Evolutionary conservation across 179 eudicot genomes (phyloP).

Genomic region (Drosera spatulata): DNA sequence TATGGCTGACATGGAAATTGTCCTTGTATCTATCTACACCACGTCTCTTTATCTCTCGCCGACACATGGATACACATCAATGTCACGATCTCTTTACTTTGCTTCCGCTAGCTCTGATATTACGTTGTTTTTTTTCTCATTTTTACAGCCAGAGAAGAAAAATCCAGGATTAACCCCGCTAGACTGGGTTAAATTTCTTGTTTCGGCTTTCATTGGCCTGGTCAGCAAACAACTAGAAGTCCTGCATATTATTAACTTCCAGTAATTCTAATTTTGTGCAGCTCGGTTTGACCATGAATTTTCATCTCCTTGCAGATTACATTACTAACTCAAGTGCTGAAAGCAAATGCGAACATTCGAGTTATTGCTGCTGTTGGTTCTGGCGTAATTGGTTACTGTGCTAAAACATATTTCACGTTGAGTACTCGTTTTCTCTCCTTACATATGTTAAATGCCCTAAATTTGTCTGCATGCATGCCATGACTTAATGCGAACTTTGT

Average conservation of each 20-base stretch:
- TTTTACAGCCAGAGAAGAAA: slow-evolving; percentile 18
- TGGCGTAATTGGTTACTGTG: slow-evolving; percentile 75
- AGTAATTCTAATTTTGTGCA: background rate
- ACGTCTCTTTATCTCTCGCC: background rate
- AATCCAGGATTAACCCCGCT: slow-evolving; percentile 87
- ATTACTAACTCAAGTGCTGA: background rate
- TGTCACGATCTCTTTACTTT: slow-evolving; percentile 1
- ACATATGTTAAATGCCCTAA: slow-evolving; percentile 9
- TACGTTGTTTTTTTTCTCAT: background rate
- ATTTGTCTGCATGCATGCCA: background rate
- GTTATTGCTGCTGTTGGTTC: slow-evolving; percentile 74
- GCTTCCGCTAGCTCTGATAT: background rate
- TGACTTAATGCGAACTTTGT: background rate
- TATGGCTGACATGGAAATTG: slow-evolving; percentile 98
- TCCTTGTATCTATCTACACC: slow-evolving; percentile 48
- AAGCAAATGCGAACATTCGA: slow-evolving; percentile 43
- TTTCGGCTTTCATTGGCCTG: slow-evolving; percentile 83
- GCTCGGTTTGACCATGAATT: background rate
- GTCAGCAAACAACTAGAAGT: slow-evolving; percentile 22
- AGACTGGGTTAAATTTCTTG: slow-evolving; percentile 87
- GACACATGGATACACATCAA: background rate
- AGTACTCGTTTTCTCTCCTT: slow-evolving; percentile 4
- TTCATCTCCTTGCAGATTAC: background rate
- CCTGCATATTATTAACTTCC: background rate
- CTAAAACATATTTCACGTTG: slow-evolving; percentile 95